Percentiles rank a stretch among this genome's conserved stretches.
These are phyloP conservation scores for Avena insularis DNA, from an alignment of 176 grass and related monocot genomes.

Conservation along the genomic window DNA sequence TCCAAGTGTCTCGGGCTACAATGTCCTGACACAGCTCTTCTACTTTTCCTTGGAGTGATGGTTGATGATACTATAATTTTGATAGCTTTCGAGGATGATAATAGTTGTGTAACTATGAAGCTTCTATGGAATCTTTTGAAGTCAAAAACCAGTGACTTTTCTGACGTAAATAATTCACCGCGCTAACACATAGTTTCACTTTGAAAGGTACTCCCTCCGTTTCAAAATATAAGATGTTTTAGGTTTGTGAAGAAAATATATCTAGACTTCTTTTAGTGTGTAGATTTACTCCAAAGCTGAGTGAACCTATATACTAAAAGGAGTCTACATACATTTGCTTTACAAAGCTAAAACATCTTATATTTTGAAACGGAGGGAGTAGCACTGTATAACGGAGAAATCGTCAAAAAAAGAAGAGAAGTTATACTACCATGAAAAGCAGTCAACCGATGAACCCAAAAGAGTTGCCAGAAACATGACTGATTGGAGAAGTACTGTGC, in stretches of 20 bases:
- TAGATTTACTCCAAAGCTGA: too few relatives aligned
- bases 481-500: neutral
- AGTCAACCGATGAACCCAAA: neutral
- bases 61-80: neutral
- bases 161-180: neutral
- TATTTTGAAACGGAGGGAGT: too few relatives aligned
- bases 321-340: too few relatives aligned
- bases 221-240: too few relatives aligned
- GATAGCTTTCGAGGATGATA: neutral
- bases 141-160: neutral
- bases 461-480: constrained; percentile 9
- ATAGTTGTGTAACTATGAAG: neutral
- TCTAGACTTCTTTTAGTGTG: too few relatives aligned
- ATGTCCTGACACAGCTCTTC: neutral
- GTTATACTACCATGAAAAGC: neutral
- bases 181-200: neutral
- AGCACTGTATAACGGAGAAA: neutral
- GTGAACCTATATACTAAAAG: too few relatives aligned
- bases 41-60: neutral
- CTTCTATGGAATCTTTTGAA: neutral
- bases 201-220: neutral
- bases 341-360: too few relatives aligned
- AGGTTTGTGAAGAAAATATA: too few relatives aligned
- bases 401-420: neutral
- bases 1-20: neutral